phyloP scores from a whole-genome alignment of 2,329 filamentous ascomycete species.

The Capronia coronata region DNA sequence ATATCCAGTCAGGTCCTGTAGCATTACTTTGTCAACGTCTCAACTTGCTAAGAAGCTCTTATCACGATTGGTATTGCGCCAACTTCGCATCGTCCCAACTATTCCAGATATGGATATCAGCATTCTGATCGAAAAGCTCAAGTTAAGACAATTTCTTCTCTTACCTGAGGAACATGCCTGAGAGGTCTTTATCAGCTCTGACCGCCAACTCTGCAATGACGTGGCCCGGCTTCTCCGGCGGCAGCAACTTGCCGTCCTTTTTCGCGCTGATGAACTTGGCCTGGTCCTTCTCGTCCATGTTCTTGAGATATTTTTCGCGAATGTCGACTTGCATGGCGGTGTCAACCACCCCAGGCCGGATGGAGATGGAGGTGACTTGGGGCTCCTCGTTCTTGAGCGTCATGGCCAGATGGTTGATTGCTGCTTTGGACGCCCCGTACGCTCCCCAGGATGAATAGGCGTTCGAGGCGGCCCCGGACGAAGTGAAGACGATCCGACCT shows the following conservation, averaged over 20 bases:
- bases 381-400: slow-evolving; percentile 73
- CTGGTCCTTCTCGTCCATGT: slow-evolving; percentile 53
- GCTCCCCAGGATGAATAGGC: slow-evolving; percentile 68
- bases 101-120: slow-evolving; percentile 2
- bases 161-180: slow-evolving; percentile 60
- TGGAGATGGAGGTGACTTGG: slow-evolving; percentile 62
- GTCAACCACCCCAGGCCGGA: slow-evolving; percentile 76
- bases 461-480: slow-evolving; percentile 65
- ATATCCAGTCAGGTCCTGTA: too few relatives aligned
- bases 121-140: not conserved
- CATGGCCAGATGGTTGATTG: slow-evolving; percentile 68
- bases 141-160: not conserved
- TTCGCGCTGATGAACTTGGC: slow-evolving; percentile 64
- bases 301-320: slow-evolving; percentile 60
- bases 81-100: slow-evolving; percentile 29
- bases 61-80: slow-evolving; percentile 18
- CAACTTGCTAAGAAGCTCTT: not conserved
- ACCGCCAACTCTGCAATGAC: slow-evolving; percentile 77
- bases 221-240: slow-evolving; percentile 74
- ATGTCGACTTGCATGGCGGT: slow-evolving; percentile 87
- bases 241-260: slow-evolving; percentile 63
- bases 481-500: slow-evolving; percentile 70
- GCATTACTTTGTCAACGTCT: too few relatives aligned
- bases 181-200: slow-evolving; percentile 59
- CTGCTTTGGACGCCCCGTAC: slow-evolving; percentile 78